Evolutionary conservation across 2,329 filamentous ascomycete species (phyloP).

Genomic region (Raffaelea ambrosiae): DNA sequence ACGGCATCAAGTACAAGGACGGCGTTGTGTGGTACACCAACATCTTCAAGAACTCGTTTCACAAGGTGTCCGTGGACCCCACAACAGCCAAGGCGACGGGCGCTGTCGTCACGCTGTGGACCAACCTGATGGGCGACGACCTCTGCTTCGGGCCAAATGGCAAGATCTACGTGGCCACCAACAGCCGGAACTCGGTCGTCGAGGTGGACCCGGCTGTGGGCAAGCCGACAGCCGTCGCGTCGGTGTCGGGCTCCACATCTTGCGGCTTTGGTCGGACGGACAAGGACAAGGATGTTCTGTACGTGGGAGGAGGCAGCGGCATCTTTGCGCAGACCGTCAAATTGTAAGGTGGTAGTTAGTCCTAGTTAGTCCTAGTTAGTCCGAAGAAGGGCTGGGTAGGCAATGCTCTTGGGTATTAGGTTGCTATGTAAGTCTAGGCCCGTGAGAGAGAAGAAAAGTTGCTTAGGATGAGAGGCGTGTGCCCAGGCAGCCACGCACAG

Average conservation of each 20-base stretch:
- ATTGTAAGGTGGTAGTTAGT: conserved; percentile 3
- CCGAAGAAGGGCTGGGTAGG: no score
- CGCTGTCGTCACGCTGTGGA: conserved; percentile 19
- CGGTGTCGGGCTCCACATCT: conserved; percentile 19
- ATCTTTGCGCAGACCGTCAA: conserved; percentile 14
- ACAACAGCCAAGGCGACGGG: conserved; percentile 18
- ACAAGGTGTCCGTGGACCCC: conserved; percentile 21
- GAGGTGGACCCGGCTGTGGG: conserved; percentile 20
- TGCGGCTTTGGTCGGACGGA: conserved; percentile 22
- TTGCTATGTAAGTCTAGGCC: no score
- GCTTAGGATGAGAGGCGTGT: background rate
- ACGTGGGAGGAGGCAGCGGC: conserved; percentile 19
- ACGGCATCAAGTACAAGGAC: conserved; percentile 22
- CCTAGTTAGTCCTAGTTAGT: no score
- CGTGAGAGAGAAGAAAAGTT: background rate
- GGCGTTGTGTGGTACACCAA: conserved; percentile 25
- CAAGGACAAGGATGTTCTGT: conserved; percentile 19
- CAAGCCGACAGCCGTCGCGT: conserved; percentile 17
- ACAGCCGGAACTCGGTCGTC: conserved; percentile 20
- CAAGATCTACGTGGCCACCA: conserved; percentile 23
- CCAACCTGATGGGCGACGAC: conserved; percentile 24
- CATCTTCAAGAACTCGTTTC: conserved; percentile 25
- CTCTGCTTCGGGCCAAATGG: conserved; percentile 22
- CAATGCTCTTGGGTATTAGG: background rate
- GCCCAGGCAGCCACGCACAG: no score